Evolutionary conservation across 2,329 filamentous ascomycete species (phyloP), one percentile per base, ranked within the genome.

Genomic region (Waltergamsia citrina): DNA sequence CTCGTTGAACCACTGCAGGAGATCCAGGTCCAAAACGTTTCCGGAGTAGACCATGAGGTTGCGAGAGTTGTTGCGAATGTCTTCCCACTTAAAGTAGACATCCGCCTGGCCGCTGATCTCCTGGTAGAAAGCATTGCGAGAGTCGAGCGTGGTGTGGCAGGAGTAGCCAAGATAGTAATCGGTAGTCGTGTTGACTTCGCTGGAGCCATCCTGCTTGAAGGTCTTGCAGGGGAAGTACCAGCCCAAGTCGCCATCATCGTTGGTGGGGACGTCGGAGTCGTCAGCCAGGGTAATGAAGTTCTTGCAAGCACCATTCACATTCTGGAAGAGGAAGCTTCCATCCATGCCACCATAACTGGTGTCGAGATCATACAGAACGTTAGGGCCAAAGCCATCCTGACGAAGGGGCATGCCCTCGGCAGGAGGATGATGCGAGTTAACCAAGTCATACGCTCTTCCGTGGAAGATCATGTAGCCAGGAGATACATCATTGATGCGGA

Each of bases 301-400:
- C 62, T 96, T 98, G 71, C 92, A 98, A 41, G 83, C 84, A 31
- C 92, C 93, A 48, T 98, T 98, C 56, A 98, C 92, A 45, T 96
- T 94, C 55, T 98, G 92, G 62, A 98, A 98, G 51, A 98, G 63
- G 54, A 98, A 98, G 52, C 88, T 96, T 38, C 85, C 90, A 53
- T 98, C 93, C 57, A 84, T 74, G n/a, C 88, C 92, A 36, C 79
- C 81, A 47, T 90, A 77, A 51, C 85, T 85, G 45, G 81, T 74
- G 1, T 80, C 71, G n/a, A 94, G 63, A 53, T 95, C 87, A 50
- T 78, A 96, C 11, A 98, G 65, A 17, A 98, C 78, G 49, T 96
- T 95, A 18, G 83, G 67, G 20, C 70, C 72, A 3, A 54, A 46
- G 14, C 64, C 63, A 39, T 70, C 61, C 9, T 42, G 34, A 21